These are phyloP conservation scores for Fonsecaea pedrosoi DNA, from an alignment of 2,329 filamentous ascomycete species.

Conservation along the genomic window DNA sequence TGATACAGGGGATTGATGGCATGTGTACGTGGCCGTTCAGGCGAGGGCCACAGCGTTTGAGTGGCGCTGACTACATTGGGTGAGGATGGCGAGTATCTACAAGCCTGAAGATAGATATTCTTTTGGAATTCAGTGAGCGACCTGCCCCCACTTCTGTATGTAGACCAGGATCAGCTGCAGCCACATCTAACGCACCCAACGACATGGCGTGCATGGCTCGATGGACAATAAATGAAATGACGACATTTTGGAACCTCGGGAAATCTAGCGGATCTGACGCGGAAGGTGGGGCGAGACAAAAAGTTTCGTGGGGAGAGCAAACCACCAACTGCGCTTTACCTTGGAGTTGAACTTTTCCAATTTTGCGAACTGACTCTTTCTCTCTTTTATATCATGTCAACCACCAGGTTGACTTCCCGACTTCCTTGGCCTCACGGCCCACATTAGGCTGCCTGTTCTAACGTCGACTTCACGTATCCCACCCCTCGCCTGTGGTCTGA, in stretches of 20 bases:
- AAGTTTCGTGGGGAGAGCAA: constrained; percentile 23
- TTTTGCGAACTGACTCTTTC: constrained; percentile 9
- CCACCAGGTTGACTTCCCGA: not conserved
- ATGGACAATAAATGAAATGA: constrained; percentile 4
- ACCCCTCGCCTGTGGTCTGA: not conserved
- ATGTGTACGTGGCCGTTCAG: not conserved
- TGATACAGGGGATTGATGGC: constrained; percentile 53
- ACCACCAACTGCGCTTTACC: not conserved
- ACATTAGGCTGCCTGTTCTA: constrained; percentile 5
- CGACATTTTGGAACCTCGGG: constrained; percentile 28
- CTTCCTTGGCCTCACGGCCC: constrained; percentile 15
- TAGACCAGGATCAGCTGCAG: not conserved
- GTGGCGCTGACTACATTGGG: not conserved
- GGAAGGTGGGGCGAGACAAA: constrained; percentile 37
- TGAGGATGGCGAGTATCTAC: not conserved
- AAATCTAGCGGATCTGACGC: constrained; percentile 3
- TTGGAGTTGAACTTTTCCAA: constrained; percentile 3
- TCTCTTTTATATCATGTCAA: constrained; percentile 24
- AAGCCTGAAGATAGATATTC: not conserved
- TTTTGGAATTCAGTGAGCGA: too few species aligned
- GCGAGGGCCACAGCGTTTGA: not conserved
- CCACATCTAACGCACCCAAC: not conserved
- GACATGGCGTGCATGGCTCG: not conserved
- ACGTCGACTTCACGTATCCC: not conserved
- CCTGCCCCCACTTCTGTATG: not conserved